A percentile compares a stretch with the other conserved stretches of the same genome.
These are phyloP conservation scores for Chionographis japonica DNA, from an alignment of 106 monocot species.

Conservation along the genomic window DNA sequence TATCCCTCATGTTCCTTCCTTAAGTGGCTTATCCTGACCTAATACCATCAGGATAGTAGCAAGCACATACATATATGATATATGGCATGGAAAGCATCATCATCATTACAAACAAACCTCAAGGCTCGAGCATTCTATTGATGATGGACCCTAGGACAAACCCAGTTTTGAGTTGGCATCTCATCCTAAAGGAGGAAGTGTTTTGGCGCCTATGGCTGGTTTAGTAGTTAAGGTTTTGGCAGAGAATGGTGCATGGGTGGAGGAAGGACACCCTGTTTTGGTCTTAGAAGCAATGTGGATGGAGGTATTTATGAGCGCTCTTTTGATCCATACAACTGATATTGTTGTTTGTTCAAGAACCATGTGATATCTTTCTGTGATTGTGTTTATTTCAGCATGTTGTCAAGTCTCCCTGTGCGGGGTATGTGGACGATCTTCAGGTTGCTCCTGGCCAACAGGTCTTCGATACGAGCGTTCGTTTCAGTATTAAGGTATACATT, in stretches of 20 bases:
- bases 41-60: conserved; percentile 45
- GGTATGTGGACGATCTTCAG: conserved; percentile 65
- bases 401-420: conserved; percentile 74
- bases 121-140: conserved; percentile 28
- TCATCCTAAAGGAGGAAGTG: conserved; percentile 77
- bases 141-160: conserved; percentile 39
- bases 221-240: conserved; percentile 80
- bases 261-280: conserved; percentile 77
- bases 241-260: conserved; percentile 69
- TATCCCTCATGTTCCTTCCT: not conserved
- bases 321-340: conserved; percentile 1
- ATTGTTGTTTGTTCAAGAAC: not conserved
- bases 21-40: conserved; percentile 6
- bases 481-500: conserved; percentile 62
- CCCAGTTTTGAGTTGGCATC: conserved; percentile 28
- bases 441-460: conserved; percentile 77
- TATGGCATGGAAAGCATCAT: conserved; percentile 82
- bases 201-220: conserved; percentile 96
- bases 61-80: conserved; percentile 83
- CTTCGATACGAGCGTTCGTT: conserved; percentile 75
- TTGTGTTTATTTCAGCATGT: conserved; percentile 63
- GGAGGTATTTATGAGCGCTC: conserved; percentile 54
- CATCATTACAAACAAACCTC: conserved; percentile 62
- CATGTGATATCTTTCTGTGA: not conserved
- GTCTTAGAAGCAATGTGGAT: conserved; percentile 99